Percentiles rank a stretch among this genome's conserved stretches.
Evolutionary conservation across 257 asterid genomes (phyloP).

Genomic region (Scutellaria barbata): DNA sequence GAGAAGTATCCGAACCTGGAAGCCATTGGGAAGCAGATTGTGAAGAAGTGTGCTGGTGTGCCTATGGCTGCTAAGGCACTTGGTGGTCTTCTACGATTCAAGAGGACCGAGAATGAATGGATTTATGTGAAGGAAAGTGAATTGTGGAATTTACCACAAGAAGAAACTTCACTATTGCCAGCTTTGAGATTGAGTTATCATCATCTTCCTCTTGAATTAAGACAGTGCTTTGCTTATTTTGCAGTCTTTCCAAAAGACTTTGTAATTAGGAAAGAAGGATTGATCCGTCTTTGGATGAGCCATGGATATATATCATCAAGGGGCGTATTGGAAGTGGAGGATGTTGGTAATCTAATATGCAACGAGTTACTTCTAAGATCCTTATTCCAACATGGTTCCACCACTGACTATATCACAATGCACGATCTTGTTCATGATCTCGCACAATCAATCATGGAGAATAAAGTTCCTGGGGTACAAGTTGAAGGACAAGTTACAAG

Average conservation of each 20-base stretch:
- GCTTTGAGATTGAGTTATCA: constrained; percentile 45
- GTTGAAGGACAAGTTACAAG: too few species aligned
- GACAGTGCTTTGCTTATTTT: constrained; percentile 46
- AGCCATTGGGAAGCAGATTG: not conserved
- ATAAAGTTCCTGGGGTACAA: too few species aligned
- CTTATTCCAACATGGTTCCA: not conserved
- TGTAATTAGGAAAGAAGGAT: not conserved
- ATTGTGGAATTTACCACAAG: constrained; percentile 21
- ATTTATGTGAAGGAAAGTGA: constrained; percentile 26
- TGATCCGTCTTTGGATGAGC: constrained; percentile 40
- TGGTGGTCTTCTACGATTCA: constrained; percentile 36
- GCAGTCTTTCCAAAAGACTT: constrained; percentile 38
- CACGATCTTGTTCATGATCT: constrained; percentile 41
- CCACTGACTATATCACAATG: constrained; percentile 35
- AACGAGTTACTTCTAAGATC: constrained; percentile 42
- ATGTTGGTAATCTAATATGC: constrained; percentile 39
- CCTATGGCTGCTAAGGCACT: constrained; percentile 42
- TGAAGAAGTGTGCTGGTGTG: constrained; percentile 7
- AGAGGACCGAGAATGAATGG: constrained; percentile 39
- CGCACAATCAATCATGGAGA: too few species aligned
- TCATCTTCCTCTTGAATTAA: constrained; percentile 37
- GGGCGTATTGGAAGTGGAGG: constrained; percentile 28
- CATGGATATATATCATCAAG: constrained; percentile 40
- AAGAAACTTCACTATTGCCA: constrained; percentile 27
- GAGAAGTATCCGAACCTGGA: too few species aligned